Base-by-base conservation (phyloP, 805 yeast genomes). In the Suhomyces kilbournensis region DNA sequence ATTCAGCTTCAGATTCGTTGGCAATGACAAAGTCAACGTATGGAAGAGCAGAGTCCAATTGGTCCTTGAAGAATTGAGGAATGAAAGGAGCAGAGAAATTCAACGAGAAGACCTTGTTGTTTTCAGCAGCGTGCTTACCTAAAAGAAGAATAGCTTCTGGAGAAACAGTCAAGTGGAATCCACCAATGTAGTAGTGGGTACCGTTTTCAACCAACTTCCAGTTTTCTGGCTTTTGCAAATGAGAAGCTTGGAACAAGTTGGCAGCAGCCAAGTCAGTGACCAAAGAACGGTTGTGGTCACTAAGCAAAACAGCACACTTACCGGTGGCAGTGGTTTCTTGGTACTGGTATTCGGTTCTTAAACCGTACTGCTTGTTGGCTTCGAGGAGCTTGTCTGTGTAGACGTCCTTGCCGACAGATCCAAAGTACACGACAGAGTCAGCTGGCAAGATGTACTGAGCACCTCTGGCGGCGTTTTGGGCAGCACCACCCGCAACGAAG, bases 251-350 rank as follows among this genome's bases (percentile, higher is more conserved):
- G 85, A 91, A 94, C 73, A 90, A 96, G 79, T 94, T 94, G 61
- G 99, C 99, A 62, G 99, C 99, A 64, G 90, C 97, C 65, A 94
- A 81, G 69, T 94, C 98, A 46, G 99, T 94, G 58, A 84, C 97
- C 68, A 94, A 78, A 25, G 97, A 93, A 76, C 99, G 86, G 82
- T 91, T 76, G 67, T 80, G 81, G 52, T 94, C 96, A 52, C 84
- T 84, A 70, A 94, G 88, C 69, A 94, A 80, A 58, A 97, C 98
- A 51, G 97, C 99, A 79, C 99, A 94, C 71, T 93, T 93, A 67
- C 99, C 99, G 54, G 99, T 94, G 62, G 91, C 88, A 60, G 80
- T 69, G 53, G 79, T 83, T 42, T 80, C 81, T 69, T 87, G 91
- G 63, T 89, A 84, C 81, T 86, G 88, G 80, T 94, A 94, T 59